A percentile compares a stretch with the other conserved stretches of the same genome.
Conservation (phyloP, 2,329 filamentous ascomycete genomes). For the Colletotrichum sp. region DNA sequence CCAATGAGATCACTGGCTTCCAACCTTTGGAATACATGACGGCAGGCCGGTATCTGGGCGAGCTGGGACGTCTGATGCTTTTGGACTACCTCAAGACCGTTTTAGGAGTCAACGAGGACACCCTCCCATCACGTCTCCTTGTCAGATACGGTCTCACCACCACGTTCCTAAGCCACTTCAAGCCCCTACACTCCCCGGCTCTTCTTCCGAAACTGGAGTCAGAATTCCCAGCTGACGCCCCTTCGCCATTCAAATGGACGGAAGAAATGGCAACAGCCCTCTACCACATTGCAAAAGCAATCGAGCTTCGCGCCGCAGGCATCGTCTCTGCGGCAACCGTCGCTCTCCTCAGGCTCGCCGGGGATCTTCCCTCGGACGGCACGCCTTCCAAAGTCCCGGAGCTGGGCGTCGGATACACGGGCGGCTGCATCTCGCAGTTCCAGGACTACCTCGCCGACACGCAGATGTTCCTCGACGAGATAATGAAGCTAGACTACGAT, state of each 20-base stretch:
- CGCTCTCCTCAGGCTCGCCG: conserved; percentile 71
- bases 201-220: conserved; percentile 53
- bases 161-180: conserved; percentile 74
- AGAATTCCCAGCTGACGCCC: conserved; percentile 55
- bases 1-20: conserved; percentile 75
- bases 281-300: conserved; percentile 70
- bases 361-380: conserved; percentile 58
- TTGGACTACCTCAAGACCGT: conserved; percentile 64
- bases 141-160: conserved; percentile 71
- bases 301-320: conserved; percentile 75
- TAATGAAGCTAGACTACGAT: conserved; percentile 47
- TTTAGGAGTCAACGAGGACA: conserved; percentile 41
- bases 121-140: conserved; percentile 60
- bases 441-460: conserved; percentile 75
- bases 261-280: conserved; percentile 62
- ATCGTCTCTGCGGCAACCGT: conserved; percentile 77
- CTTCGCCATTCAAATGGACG: conserved; percentile 66
- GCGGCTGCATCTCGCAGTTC: conserved; percentile 81
- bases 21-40: conserved; percentile 89
- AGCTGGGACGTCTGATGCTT: conserved; percentile 75
- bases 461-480: conserved; percentile 68
- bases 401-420: conserved; percentile 79
- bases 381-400: conserved; percentile 42
- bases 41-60: conserved; percentile 77
- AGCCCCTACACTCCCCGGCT: conserved; percentile 32